Evolutionary conservation across 2,329 filamentous ascomycete species (phyloP).

Genomic region (Monosporascus sp.): DNA sequence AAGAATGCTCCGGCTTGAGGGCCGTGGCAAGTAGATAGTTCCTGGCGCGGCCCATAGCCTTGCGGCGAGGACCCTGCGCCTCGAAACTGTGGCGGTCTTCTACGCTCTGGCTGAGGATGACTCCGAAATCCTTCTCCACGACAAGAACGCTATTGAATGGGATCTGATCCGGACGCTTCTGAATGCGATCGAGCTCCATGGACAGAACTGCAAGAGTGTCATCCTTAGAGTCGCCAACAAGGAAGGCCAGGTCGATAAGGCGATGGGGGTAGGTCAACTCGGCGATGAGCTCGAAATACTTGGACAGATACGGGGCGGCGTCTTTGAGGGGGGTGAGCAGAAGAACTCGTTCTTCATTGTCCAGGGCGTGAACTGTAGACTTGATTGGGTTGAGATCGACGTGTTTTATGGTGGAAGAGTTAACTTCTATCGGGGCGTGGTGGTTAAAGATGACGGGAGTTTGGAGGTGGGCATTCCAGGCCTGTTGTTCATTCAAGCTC

Average conservation of each 20-base stretch:
- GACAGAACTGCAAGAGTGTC: constrained; percentile 85
- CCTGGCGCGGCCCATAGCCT: constrained; percentile 81
- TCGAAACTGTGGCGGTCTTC: constrained; percentile 79
- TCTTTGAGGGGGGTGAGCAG: constrained; percentile 92
- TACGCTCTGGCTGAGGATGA: constrained; percentile 69
- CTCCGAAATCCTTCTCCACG: constrained; percentile 86
- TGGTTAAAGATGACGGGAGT: constrained; percentile 97
- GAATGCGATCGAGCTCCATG: constrained; percentile 80
- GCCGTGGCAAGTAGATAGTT: constrained; percentile 86
- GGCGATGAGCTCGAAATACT: constrained; percentile 89
- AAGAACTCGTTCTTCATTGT: constrained; percentile 81
- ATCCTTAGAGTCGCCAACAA: constrained; percentile 86
- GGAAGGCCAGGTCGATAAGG: constrained; percentile 89
- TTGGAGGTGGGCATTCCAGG: constrained; percentile 83
- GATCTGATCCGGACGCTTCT: constrained; percentile 71
- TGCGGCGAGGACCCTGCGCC: constrained; percentile 84
- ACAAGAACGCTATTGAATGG: constrained; percentile 83
- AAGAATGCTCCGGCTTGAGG: constrained; percentile 88
- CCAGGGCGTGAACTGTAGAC: constrained; percentile 71
- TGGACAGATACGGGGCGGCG: constrained; percentile 72
- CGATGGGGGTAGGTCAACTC: constrained; percentile 91
- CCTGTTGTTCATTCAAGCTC: constrained; percentile 81
- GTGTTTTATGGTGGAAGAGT: constrained; percentile 70
- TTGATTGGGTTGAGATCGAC: constrained; percentile 80
- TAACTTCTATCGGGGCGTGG: constrained; percentile 80